Evolutionary conservation across 2,329 filamentous ascomycete species (phyloP), one percentile per base, ranked within the genome.

Genomic region (Zymoseptoria passerinii): DNA sequence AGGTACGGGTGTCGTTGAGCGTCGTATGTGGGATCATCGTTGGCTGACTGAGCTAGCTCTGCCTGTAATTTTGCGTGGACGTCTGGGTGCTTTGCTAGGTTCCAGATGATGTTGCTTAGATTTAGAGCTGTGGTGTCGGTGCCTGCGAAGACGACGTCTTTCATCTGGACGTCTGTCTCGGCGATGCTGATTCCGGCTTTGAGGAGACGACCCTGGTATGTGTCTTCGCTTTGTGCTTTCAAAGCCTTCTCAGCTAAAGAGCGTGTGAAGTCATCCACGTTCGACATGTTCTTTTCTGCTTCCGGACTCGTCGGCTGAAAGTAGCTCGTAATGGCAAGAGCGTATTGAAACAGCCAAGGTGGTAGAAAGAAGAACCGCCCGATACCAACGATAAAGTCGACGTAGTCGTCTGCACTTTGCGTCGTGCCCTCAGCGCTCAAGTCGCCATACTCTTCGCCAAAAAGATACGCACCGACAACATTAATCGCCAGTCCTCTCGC

Each of bases 281-380:
- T 66, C 8, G 58, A 63, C 62, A 74, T 72, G 50, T 73, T 75
- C 49, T 69, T 66, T 1, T 67, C 63, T 1, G 71, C 72, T 8
- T 70, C 67, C 7, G 68, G 62, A 58, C 71, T 70, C 8, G 65
- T 65, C 29, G 72, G 72, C 4, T 70, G 65, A 48, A 72, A 69
- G 58, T 75, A 74, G 8, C 70, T 65, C 1, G 72, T 59, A 16
- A 64, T 62, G 59, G 72, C 73, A 44, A 78, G 76, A 20, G 77
- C 61, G 13, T 72, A 66, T 10, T 70, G 58, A 58, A 80, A 79
- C 2, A 73, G 63, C 50, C 61, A 68, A 23, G 72, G 76, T 1
- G 78, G 78, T 1, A 83, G 66, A 62, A 81, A 81, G 66, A 83
- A 81, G 65, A 83, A 81, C 3, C 79, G 72, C 0, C 80, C 80